phyloP scores from a whole-genome alignment of 2,329 filamentous ascomycete species.

The Colletotrichum musicola region DNA sequence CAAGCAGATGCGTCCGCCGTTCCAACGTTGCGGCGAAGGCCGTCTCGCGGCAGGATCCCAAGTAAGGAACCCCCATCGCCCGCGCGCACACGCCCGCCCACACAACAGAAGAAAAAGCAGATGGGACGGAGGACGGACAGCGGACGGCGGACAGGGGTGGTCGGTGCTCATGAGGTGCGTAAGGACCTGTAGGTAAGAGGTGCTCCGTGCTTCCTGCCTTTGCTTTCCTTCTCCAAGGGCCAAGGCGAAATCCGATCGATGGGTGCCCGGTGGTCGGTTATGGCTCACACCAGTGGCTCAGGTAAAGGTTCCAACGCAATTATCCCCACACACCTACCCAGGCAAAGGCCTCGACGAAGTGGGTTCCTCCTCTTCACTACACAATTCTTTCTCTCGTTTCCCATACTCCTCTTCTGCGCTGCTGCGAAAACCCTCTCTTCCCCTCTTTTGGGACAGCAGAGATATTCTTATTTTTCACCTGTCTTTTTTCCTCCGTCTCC shows the following conservation, averaged over 20 bases:
- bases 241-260: neutral
- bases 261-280: slow-evolving; percentile 2
- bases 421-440: slow-evolving; percentile 7
- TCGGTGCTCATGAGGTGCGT: neutral
- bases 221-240: neutral
- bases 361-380: slow-evolving; percentile 33
- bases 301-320: slow-evolving; percentile 28
- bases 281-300: slow-evolving; percentile 27
- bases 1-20: neutral
- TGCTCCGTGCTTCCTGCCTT: slow-evolving; percentile 8
- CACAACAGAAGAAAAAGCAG: neutral
- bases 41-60: slow-evolving; percentile 9
- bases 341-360: slow-evolving; percentile 37
- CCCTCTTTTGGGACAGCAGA: slow-evolving; percentile 1
- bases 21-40: slow-evolving; percentile 14
- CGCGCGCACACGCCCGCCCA: neutral
- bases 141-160: neutral
- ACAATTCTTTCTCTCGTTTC: slow-evolving; percentile 36
- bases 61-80: neutral
- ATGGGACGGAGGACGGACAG: slow-evolving; percentile 5
- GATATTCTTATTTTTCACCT: neutral
- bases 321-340: slow-evolving; percentile 36
- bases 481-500: neutral
- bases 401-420: slow-evolving; percentile 5
- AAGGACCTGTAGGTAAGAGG: too few species aligned